Evolutionary conservation across 257 asterid genomes (phyloP).

Genomic region (Solanum appendiculatum): DNA sequence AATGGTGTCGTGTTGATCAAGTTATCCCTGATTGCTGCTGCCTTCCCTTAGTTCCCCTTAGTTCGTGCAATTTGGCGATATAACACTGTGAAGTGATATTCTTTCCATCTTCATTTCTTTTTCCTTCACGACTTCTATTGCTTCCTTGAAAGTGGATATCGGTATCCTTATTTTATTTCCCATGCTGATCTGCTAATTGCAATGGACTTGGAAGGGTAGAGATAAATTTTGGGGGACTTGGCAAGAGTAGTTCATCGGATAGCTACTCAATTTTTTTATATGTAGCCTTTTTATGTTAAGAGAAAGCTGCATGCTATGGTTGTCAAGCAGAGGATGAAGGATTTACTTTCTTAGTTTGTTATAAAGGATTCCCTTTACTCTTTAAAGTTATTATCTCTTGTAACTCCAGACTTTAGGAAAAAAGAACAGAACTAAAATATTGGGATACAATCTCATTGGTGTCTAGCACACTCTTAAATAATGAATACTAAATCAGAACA

Average conservation of each 20-base stretch:
- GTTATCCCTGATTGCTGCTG: not conserved
- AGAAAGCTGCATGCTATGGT: not conserved
- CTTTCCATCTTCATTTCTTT: not conserved
- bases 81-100: not conserved
- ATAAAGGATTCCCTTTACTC: not conserved
- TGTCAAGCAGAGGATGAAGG: not conserved
- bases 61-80: not conserved
- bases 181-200: not conserved
- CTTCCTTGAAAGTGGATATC: not conserved
- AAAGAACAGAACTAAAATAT: not conserved
- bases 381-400: not conserved
- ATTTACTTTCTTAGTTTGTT: not conserved
- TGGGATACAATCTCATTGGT: not conserved
- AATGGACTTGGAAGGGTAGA: not conserved
- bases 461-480: not conserved
- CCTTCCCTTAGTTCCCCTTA: not conserved
- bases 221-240: not conserved
- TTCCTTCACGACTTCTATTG: not conserved
- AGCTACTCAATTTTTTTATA: not conserved
- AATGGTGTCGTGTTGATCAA: not conserved
- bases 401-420: not conserved
- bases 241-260: not conserved
- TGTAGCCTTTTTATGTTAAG: not conserved
- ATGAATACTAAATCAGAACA: not conserved
- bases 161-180: not conserved